A percentile compares a stretch with the other conserved stretches of the same genome.
Evolutionary conservation across 2,329 filamentous ascomycete genomes (phyloP).

Genomic region (Thyridium curvatum): DNA sequence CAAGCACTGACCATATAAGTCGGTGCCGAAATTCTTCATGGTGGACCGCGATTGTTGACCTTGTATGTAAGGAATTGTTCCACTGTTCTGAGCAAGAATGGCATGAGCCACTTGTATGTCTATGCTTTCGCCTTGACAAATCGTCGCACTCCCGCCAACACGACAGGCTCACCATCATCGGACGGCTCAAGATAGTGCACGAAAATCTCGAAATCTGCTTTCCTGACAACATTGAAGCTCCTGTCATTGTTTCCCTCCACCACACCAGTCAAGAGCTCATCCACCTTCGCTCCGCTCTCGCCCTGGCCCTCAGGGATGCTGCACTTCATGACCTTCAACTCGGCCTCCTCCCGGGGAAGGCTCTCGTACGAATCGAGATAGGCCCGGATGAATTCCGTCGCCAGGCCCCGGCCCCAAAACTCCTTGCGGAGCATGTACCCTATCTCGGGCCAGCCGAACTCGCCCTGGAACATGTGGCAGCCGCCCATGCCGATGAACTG

Average conservation of each 20-base stretch:
- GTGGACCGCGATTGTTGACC: too few species aligned
- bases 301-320: constrained; percentile 18
- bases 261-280: constrained; percentile 38
- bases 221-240: constrained; percentile 51
- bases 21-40: too few species aligned
- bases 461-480: constrained; percentile 23
- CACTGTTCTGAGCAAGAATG: too few species aligned
- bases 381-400: constrained; percentile 47
- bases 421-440: constrained; percentile 51
- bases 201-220: constrained; percentile 45
- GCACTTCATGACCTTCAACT: constrained; percentile 33
- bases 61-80: too few species aligned
- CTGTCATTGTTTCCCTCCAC: constrained; percentile 41
- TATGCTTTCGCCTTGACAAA: neutral
- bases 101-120: too few species aligned
- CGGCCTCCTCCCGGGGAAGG: constrained; percentile 38
- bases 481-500: constrained; percentile 47
- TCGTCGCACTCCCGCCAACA: neutral
- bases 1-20: too few species aligned
- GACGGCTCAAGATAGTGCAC: constrained; percentile 29
- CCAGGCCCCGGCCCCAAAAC: constrained; percentile 50
- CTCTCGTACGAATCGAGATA: constrained; percentile 40
- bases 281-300: constrained; percentile 18
- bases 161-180: neutral
- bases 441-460: constrained; percentile 48